A percentile compares a stretch with the other conserved stretches of the same genome.
These are phyloP conservation scores for Erythrobasidium yunnanense DNA, from an alignment of 768 basidiomycete species.

Conservation along the genomic window DNA sequence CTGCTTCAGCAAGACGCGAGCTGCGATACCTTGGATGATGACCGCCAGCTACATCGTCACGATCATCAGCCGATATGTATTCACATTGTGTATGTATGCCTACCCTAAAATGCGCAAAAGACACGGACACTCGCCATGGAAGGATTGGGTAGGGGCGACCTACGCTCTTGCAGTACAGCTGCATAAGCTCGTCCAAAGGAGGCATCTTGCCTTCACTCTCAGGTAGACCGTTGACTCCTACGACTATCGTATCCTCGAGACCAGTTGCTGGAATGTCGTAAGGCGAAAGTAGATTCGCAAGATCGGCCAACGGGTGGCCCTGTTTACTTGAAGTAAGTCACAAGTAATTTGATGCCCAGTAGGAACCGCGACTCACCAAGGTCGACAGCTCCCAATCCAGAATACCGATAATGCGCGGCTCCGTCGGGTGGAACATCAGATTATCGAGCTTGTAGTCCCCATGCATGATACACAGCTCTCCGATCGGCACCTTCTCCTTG, in stretches of 20 bases:
- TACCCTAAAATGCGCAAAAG: conserved; percentile 37
- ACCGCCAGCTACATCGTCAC: conserved; percentile 34
- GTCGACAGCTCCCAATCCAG: conserved; percentile 97
- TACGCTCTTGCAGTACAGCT: conserved; percentile 29
- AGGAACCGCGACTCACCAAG: conserved; percentile 55
- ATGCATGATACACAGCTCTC: conserved; percentile 68
- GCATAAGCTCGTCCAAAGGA: conserved; percentile 24
- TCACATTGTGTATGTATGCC: too few relatives aligned
- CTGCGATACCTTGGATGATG: conserved; percentile 38
- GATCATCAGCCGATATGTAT: not conserved
- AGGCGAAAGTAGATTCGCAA: conserved; percentile 78
- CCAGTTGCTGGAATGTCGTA: conserved; percentile 48
- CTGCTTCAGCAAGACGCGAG: conserved; percentile 32
- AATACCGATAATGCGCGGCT: conserved; percentile 86
- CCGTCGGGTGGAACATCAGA: conserved; percentile 75
- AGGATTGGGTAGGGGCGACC: conserved; percentile 24
- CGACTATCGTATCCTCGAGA: conserved; percentile 11
- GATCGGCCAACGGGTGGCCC: conserved; percentile 57
- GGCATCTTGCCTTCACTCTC: conserved; percentile 31
- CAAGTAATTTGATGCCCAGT: not conserved
- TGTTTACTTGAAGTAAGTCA: conserved; percentile 36
- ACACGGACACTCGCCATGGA: conserved; percentile 29
- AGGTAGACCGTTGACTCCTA: not conserved
- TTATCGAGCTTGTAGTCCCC: conserved; percentile 99
- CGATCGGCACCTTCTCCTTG: conserved; percentile 53